Evolutionary conservation across 768 basidiomycete species (phyloP), one percentile per base, ranked within the genome.

Genomic region (Leccinum aurantiacum): DNA sequence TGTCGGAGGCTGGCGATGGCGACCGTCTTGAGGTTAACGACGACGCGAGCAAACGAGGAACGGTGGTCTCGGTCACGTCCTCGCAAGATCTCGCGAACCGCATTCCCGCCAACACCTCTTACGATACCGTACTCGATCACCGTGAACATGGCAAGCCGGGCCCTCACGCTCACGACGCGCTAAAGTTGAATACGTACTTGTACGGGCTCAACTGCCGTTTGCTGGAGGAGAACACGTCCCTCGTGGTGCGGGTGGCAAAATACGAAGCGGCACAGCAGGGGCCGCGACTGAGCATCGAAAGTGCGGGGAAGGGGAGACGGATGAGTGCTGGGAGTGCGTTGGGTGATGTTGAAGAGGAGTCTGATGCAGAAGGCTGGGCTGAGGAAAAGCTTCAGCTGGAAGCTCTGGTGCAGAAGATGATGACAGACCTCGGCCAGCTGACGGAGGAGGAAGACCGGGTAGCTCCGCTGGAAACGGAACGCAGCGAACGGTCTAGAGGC

Each of bases 81-180:
- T 94, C 94, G 25, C 90, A 95, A 63, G 93, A 96, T 70, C 78
- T 96, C 46, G 92, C 91, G 3, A 85, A 87, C 6, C 24, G 24
- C 24, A 25, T 25, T 25, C 24, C 24, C 9, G 89, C 85, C 58
- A 95, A 96, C 68, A 91, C 91, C 11, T 94, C 92, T 8, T 93
- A 95, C 62, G 93, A 95, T 67, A 90, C 90, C 27, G 84, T 86
- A 1, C 85, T 91, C 69, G 90, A 90, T 14, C 84, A 89, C 51
- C 88, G 85, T 9, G 80, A 82, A 6, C 82, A 82, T 25, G 84
- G 82, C 25, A 89, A 86, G 19, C 83, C 91, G 31, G 87, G 88
- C 17, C 79, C 88, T 31, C 94, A 94, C 74, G 92, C 88, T 24
- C 94, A 94, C 74, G 92, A 95, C 71, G 89, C 90, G 3, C 82